Evolutionary conservation across 2,329 filamentous ascomycete genomes (phyloP).

Genomic region (Fusarium cyanostomum): DNA sequence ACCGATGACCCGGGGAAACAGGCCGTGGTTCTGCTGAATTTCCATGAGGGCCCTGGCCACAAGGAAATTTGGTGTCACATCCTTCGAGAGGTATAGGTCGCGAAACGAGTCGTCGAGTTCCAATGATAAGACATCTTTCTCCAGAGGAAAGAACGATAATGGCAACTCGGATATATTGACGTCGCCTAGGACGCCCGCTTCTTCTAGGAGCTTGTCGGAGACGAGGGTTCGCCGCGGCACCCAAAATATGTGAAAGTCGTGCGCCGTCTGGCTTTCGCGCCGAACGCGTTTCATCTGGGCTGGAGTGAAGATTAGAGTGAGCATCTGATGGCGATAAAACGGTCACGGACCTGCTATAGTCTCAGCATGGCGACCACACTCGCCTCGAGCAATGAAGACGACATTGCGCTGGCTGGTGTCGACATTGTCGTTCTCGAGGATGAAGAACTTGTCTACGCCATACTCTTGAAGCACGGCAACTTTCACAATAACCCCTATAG

Average conservation of each 20-base stretch:
- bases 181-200: slow-evolving; percentile 91
- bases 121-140: slow-evolving; percentile 89
- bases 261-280: slow-evolving; percentile 85
- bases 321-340: neutral
- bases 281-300: slow-evolving; percentile 92
- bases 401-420: slow-evolving; percentile 95
- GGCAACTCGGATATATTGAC: slow-evolving; percentile 88
- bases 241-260: slow-evolving; percentile 98
- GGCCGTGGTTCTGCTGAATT: slow-evolving; percentile 88
- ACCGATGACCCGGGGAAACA: slow-evolving; percentile 93
- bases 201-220: slow-evolving; percentile 90
- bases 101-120: slow-evolving; percentile 88
- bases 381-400: slow-evolving; percentile 90
- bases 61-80: slow-evolving; percentile 89
- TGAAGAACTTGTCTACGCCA: slow-evolving; percentile 97
- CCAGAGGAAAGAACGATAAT: slow-evolving; percentile 89
- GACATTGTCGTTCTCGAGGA: slow-evolving; percentile 94
- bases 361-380: slow-evolving; percentile 85
- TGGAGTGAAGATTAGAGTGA: slow-evolving; percentile 55
- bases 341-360: slow-evolving; percentile 81
- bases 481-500: slow-evolving; percentile 90
- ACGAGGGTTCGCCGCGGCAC: slow-evolving; percentile 91
- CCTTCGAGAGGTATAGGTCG: slow-evolving; percentile 89
- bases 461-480: slow-evolving; percentile 96
- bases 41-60: slow-evolving; percentile 93